Percentiles rank a stretch among this genome's conserved stretches.
These are phyloP conservation scores for Melaleuca alternifolia DNA, from an alignment of 345 rosid species.

Conservation along the genomic window DNA sequence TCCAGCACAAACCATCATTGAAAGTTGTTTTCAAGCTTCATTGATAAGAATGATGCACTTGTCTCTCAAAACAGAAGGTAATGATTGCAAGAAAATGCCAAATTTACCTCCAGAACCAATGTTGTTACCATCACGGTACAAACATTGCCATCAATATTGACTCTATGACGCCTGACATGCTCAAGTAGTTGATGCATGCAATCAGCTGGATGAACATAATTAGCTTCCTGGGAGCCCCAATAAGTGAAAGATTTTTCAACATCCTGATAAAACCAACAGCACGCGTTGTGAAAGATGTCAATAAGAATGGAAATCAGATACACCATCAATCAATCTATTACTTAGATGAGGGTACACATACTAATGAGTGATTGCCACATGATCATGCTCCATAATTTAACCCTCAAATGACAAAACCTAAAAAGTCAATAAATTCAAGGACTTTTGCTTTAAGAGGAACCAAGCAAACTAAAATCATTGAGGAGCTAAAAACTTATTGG, in stretches of 20 bases:
- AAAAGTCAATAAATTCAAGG: neutral
- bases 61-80: neutral
- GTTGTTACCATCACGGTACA: conserved; percentile 23
- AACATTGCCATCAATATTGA: conserved; percentile 22
- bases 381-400: neutral
- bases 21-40: neutral
- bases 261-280: conserved; percentile 1
- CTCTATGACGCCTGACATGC: conserved; percentile 18
- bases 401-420: neutral
- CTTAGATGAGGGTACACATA: neutral
- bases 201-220: conserved; percentile 12
- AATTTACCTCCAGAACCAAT: conserved; percentile 20
- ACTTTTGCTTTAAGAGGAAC: neutral
- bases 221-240: conserved; percentile 10
- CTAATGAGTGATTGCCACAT: neutral
- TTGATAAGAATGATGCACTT: neutral
- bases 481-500: neutral
- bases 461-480: neutral
- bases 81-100: neutral
- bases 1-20: neutral
- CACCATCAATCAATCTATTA: neutral
- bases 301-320: neutral
- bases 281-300: neutral
- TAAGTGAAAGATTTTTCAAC: conserved; percentile 9
- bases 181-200: conserved; percentile 22